A percentile compares a stretch with the other conserved stretches of the same genome.
Conservation (phyloP, 768 basidiomycete species). For the Saitozyma sp. region DNA sequence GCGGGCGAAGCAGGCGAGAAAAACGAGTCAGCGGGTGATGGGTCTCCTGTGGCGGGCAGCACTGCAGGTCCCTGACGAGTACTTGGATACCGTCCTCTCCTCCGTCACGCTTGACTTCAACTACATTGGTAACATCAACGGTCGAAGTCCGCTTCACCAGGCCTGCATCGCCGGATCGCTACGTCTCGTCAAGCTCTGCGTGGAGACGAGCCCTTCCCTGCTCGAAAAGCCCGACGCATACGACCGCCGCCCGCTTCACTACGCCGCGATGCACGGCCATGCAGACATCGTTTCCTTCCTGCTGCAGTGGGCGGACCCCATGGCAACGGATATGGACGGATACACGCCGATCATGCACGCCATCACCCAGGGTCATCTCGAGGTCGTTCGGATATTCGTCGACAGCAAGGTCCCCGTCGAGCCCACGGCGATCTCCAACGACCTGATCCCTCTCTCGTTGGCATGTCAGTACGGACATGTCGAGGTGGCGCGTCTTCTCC, state of each 20-base stretch:
- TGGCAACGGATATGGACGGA: slow-evolving; percentile 84
- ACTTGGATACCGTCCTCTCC: slow-evolving; percentile 68
- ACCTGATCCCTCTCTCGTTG: slow-evolving; percentile 81
- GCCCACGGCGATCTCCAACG: slow-evolving; percentile 61
- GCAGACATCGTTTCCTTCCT: slow-evolving; percentile 71
- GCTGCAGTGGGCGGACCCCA: slow-evolving; percentile 64
- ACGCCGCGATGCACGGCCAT: slow-evolving; percentile 92
- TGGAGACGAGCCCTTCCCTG: slow-evolving; percentile 65
- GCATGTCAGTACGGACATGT: slow-evolving; percentile 88
- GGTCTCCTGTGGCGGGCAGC: slow-evolving; percentile 90
- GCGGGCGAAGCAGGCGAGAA: slow-evolving; percentile 28
- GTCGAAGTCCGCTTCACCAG: slow-evolving; percentile 88
- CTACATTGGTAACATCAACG: slow-evolving; percentile 96
- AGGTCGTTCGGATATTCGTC: slow-evolving; percentile 79
- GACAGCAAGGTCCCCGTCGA: slow-evolving; percentile 62
- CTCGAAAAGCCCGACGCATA: slow-evolving; percentile 80
- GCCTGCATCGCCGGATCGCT: slow-evolving; percentile 81
- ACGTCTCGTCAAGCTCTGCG: slow-evolving; percentile 75
- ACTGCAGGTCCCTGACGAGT: slow-evolving; percentile 60
- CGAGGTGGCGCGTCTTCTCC: slow-evolving; percentile 73
- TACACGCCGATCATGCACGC: slow-evolving; percentile 93
- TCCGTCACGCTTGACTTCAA: slow-evolving; percentile 73
- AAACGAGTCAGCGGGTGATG: slow-evolving; percentile 63
- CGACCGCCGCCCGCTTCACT: slow-evolving; percentile 90
- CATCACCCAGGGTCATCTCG: slow-evolving; percentile 77